Conservation (phyloP, 257 asterid species). For the Lycium ferocissimum region DNA sequence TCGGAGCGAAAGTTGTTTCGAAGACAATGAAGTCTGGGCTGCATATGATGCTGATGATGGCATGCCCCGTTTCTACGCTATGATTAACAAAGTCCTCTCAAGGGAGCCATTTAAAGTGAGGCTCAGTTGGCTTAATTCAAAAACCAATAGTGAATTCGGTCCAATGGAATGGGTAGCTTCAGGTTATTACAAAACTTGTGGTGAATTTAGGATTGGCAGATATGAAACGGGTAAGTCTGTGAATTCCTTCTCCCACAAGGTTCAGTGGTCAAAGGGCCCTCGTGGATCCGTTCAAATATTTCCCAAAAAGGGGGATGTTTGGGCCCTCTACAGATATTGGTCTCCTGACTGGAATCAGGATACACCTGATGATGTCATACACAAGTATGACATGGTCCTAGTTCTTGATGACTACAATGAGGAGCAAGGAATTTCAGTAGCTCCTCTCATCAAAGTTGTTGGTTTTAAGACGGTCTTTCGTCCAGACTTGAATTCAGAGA, state of each 20-base stretch:
- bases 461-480: conserved; percentile 43
- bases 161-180: conserved; percentile 43
- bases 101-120: conserved; percentile 43
- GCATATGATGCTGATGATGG: conserved; percentile 47
- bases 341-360: conserved; percentile 41
- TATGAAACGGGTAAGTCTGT: conserved; percentile 32
- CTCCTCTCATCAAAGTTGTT: conserved; percentile 41
- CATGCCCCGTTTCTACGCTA: conserved; percentile 49
- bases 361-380: conserved; percentile 45
- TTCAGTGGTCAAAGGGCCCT: conserved; percentile 42
- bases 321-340: conserved; percentile 47
- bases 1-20: conserved; percentile 39
- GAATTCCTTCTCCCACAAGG: conserved; percentile 46
- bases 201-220: conserved; percentile 44
- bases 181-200: conserved; percentile 46
- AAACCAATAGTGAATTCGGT: conserved; percentile 41
- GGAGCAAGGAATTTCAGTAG: conserved; percentile 41
- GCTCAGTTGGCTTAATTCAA: conserved; percentile 48
- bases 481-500: conserved; percentile 29
- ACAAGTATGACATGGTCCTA: conserved; percentile 45
- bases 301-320: conserved; percentile 41
- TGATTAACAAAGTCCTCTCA: conserved; percentile 40
- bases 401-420: conserved; percentile 41
- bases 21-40: conserved; percentile 47
- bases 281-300: conserved; percentile 39